Evolutionary conservation across 1,139 yeast species (phyloP), one percentile per base, ranked within the genome.

Genomic region (Protomyces pachydermus): DNA sequence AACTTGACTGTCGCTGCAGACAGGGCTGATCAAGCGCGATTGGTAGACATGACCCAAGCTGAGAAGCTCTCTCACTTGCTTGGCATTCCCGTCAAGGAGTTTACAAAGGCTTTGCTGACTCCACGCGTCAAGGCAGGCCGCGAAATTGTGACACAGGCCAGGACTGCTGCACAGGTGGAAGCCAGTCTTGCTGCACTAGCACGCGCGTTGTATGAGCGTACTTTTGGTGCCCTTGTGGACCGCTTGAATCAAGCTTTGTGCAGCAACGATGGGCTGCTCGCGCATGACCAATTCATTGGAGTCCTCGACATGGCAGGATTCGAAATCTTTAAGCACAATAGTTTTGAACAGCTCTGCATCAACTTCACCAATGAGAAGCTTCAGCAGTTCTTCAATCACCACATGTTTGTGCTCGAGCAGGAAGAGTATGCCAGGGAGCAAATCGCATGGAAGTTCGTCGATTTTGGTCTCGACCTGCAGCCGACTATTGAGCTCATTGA

Each of bases 361-460:
- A 95, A 95, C 72, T 93, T 89, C 74, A 93, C 98, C 58, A 95
- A 95, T 75, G 99, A 95, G 75, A 91, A 89, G 73, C 79, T 95
- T 55, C 98, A 95, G 75, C 98, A 95, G 74, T 93, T 91, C 72
- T 95, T 95, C 81, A 95, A 95, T 73, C 98, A 95, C 74, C 98
- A 93, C 75, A 91, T 95, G 83, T 95, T 95, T 77, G 95, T 91
- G 14, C 80, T 95, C 52, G 99, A 95, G 74, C 99, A 95, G 76
- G 91, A 91, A 72, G 98, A 95, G 75, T 95, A 95, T 72, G 78
- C 91, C 67, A 83, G 91, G 65, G 98, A 95, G 76, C 89, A 91
- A 69, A 93, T 95, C 65, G 91, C 89, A 69, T 95, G 99, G 99
- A 87, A 91, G 70, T 95, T 88, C 69, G 87, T 91, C 60, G 98